phyloP scores from a whole-genome alignment of 805 yeast species.

The Teunomyces stri region DNA sequence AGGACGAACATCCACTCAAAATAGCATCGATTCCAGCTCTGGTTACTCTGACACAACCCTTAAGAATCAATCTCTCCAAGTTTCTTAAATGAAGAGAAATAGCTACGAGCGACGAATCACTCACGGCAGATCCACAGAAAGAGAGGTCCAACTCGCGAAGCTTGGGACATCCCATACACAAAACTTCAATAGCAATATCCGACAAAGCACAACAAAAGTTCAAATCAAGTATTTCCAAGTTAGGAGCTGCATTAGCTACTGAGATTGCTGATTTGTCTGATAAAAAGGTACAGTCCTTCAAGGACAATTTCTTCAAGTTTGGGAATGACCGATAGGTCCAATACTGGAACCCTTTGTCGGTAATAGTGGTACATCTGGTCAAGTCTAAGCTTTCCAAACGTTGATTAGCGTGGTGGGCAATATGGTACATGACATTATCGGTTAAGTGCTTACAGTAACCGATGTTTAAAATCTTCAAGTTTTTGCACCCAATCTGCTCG shows the following conservation, averaged over 20 bases:
- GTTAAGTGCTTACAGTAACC: slow-evolving; percentile 79
- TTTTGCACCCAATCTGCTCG: slow-evolving; percentile 53
- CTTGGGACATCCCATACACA: slow-evolving; percentile 63
- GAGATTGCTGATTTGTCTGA: slow-evolving; percentile 63
- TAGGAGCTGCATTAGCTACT: slow-evolving; percentile 59
- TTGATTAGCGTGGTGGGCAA: slow-evolving; percentile 57
- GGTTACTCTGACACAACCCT: slow-evolving; percentile 75
- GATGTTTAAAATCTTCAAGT: slow-evolving; percentile 50
- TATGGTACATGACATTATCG: slow-evolving; percentile 62
- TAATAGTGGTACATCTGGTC: slow-evolving; percentile 74
- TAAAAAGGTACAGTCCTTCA: slow-evolving; percentile 73
- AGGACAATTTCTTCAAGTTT: slow-evolving; percentile 47
- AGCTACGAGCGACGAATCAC: slow-evolving; percentile 64
- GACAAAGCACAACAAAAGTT: slow-evolving; percentile 76
- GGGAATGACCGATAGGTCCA: slow-evolving; percentile 63
- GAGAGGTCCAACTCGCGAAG: slow-evolving; percentile 55
- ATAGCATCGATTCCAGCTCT: slow-evolving; percentile 73
- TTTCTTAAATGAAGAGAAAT: slow-evolving; percentile 53
- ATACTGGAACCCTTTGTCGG: slow-evolving; percentile 67
- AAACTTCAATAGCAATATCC: slow-evolving; percentile 64
- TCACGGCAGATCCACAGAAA: slow-evolving; percentile 78
- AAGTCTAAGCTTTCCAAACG: slow-evolving; percentile 57
- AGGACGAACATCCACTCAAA: slow-evolving; percentile 51
- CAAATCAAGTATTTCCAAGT: slow-evolving; percentile 54
- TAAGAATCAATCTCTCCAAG: slow-evolving; percentile 49